These are phyloP conservation scores for Corrigiola litoralis DNA, from an alignment of 179 eudicot genomes.

Conservation along the genomic window DNA sequence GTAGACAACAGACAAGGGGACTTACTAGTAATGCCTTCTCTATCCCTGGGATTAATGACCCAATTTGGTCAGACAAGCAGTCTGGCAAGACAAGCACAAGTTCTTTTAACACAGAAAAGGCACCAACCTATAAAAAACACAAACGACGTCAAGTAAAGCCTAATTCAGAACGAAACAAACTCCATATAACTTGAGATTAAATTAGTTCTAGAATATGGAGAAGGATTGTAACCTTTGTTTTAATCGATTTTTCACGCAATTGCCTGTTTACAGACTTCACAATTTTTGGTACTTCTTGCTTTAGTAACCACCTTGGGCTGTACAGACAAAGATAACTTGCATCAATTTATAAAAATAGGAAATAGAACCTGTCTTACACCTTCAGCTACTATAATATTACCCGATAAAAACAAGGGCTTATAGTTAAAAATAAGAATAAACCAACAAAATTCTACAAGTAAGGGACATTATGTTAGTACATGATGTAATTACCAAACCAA, in stretches of 20 bases:
- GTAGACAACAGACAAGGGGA: conserved; percentile 2
- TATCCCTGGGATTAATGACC: conserved; percentile 87
- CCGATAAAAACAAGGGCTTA: too few species aligned
- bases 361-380: background rate
- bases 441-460: too few species aligned
- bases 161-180: background rate
- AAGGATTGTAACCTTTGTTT: conserved; percentile 68
- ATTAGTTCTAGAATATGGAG: too few species aligned
- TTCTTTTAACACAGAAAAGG: conserved; percentile 94
- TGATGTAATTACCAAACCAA: background rate
- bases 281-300: conserved; percentile 94
- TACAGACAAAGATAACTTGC: conserved; percentile 8
- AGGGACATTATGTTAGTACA: background rate
- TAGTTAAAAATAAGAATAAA: too few species aligned
- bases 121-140: conserved; percentile 66
- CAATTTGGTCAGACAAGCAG: conserved; percentile 93
- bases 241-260: conserved; percentile 88
- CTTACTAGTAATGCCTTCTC: conserved; percentile 94
- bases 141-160: conserved; percentile 15
- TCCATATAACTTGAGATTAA: too few species aligned
- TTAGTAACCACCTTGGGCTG: conserved; percentile 90
- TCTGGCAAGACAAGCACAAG: conserved; percentile 93
- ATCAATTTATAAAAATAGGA: background rate
- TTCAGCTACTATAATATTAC: background rate
- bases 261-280: conserved; percentile 86